Evolutionary conservation across 768 basidiomycete species (phyloP).

Genomic region (Lyophyllum semitale): DNA sequence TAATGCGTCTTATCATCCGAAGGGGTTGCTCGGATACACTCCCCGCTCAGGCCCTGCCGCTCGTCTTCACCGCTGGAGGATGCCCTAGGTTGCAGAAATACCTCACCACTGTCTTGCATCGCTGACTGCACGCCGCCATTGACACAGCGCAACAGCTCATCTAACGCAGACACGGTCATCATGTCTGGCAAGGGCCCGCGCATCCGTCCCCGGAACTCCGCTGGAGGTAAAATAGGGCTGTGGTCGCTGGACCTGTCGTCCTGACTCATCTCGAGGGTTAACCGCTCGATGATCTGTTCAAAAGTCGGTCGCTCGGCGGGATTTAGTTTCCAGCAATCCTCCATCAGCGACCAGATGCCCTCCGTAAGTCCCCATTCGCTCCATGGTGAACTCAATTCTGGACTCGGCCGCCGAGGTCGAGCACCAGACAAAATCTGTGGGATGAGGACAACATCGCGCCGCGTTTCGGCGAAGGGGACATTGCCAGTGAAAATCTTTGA

Average conservation of each 20-base stretch:
- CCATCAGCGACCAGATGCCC: neutral
- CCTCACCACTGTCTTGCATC: too few species aligned
- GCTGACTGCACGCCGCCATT: too few species aligned
- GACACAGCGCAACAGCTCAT: too few species aligned
- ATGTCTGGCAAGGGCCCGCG: too few species aligned
- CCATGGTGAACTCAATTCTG: neutral
- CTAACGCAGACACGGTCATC: too few species aligned
- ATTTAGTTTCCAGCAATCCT: neutral
- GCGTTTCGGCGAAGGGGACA: neutral
- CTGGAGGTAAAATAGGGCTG: neutral
- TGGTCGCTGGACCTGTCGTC: neutral
- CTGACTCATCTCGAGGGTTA: neutral
- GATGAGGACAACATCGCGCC: neutral
- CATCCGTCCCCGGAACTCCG: neutral
- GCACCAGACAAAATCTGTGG: neutral
- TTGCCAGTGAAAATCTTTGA: constrained; percentile 1
- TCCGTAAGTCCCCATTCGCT: too few species aligned
- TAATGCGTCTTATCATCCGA: too few species aligned
- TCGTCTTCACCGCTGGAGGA: too few species aligned
- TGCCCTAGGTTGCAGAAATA: too few species aligned
- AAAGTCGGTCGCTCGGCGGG: neutral
- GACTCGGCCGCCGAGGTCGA: neutral
- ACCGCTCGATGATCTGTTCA: neutral
- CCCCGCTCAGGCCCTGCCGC: too few species aligned
- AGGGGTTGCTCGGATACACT: too few species aligned